phyloP scores from a whole-genome alignment of 345 rosid species.

The Citrus medica region DNA sequence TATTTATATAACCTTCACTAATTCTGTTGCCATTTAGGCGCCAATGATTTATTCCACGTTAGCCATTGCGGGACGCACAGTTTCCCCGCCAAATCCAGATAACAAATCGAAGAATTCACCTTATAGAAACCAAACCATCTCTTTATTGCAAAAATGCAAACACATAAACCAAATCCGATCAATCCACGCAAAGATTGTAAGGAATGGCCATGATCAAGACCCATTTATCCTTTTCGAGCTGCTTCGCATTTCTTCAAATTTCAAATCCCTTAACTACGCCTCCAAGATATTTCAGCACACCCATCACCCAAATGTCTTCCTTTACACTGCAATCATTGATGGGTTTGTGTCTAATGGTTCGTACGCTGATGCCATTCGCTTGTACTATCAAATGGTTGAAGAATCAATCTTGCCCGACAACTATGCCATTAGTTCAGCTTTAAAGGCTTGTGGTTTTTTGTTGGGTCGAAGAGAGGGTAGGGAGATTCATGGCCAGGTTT shows the following conservation, averaged over 20 bases:
- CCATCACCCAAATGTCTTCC: conserved; percentile 46
- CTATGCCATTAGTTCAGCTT: conserved; percentile 42
- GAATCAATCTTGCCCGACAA: conserved; percentile 41
- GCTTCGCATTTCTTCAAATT: conserved; percentile 43
- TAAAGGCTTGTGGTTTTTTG: conserved; percentile 42
- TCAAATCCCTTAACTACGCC: conserved; percentile 45
- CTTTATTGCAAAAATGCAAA: conserved; percentile 34
- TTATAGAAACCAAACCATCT: conserved; percentile 13
- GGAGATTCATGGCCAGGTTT: conserved; percentile 51
- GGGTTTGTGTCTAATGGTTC: conserved; percentile 42
- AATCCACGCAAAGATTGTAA: conserved; percentile 44
- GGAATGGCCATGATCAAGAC: conserved; percentile 39
- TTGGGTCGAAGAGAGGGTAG: conserved; percentile 32
- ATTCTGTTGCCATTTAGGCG: neutral
- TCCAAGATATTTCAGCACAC: conserved; percentile 38
- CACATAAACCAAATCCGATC: conserved; percentile 25
- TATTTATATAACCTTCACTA: too few relatives aligned
- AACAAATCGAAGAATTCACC: neutral
- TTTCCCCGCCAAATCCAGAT: conserved; percentile 20
- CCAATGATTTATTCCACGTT: conserved; percentile 12
- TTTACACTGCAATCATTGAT: conserved; percentile 60
- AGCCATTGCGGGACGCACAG: neutral
- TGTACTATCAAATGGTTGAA: conserved; percentile 44
- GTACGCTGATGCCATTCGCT: conserved; percentile 35
- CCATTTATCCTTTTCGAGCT: conserved; percentile 56